phyloP scores from a whole-genome alignment of 805 yeast genomes.

The Lipomyces oligophaga region DNA sequence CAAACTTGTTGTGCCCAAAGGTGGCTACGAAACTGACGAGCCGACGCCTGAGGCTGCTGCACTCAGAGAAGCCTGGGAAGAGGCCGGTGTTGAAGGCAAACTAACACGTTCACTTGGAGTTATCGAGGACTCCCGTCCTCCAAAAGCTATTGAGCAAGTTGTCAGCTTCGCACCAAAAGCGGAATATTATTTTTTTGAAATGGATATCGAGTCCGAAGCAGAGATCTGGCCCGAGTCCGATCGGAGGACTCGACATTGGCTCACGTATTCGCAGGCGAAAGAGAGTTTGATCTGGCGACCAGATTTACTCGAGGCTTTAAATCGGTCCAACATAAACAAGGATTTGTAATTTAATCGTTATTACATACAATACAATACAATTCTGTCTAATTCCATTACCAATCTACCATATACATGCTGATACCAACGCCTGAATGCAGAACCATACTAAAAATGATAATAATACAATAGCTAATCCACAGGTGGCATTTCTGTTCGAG shows the following conservation, averaged over 20 bases:
- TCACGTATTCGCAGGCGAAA: constrained; percentile 59
- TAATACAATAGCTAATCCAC: no score
- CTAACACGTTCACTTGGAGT: constrained; percentile 56
- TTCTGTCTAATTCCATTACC: neutral
- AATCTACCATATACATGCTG: neutral
- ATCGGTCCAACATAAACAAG: constrained; percentile 43
- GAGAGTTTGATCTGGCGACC: constrained; percentile 57
- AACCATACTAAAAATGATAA: no score
- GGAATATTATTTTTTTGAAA: constrained; percentile 86
- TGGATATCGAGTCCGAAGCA: constrained; percentile 55
- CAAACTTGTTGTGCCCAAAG: constrained; percentile 90
- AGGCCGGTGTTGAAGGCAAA: constrained; percentile 80
- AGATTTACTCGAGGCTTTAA: constrained; percentile 62
- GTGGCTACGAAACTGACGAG: constrained; percentile 88
- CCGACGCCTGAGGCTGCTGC: constrained; percentile 53
- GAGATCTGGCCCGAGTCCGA: constrained; percentile 72
- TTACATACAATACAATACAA: no score
- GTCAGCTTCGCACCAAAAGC: constrained; percentile 56
- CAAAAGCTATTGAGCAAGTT: constrained; percentile 38
- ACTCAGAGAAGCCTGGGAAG: constrained; percentile 94
- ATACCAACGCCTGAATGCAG: no score
- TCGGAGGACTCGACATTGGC: constrained; percentile 67
- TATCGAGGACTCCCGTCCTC: constrained; percentile 58
- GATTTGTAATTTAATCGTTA: neutral
- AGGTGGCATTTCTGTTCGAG: neutral